A percentile compares a stretch with the other conserved stretches of the same genome.
Evolutionary conservation across 805 yeast genomes (phyloP).

Genomic region (Saccharomycopsis fermentans): DNA sequence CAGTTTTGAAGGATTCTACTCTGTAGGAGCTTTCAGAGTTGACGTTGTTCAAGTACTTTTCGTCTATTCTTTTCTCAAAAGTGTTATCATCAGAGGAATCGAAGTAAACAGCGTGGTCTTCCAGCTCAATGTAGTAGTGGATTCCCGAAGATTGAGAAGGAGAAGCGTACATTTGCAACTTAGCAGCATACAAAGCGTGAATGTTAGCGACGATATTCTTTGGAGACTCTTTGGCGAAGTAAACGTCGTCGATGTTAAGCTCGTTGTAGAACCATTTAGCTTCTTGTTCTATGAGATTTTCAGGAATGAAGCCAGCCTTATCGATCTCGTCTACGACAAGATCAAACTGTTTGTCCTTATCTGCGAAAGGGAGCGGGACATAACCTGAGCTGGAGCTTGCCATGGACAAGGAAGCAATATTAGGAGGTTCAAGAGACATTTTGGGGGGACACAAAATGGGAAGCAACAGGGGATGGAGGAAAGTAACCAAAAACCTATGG

Average conservation of each 20-base stretch:
- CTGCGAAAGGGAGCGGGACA: slow-evolving; percentile 64
- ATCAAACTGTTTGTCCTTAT: slow-evolving; percentile 72
- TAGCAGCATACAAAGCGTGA: slow-evolving; percentile 84
- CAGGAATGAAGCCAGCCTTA: slow-evolving; percentile 83
- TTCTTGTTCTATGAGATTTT: slow-evolving; percentile 72
- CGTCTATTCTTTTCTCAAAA: slow-evolving; percentile 74
- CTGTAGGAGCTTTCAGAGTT: slow-evolving; percentile 44
- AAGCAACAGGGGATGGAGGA: too few relatives aligned
- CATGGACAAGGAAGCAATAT: slow-evolving; percentile 16
- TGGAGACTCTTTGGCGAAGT: slow-evolving; percentile 78
- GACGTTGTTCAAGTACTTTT: slow-evolving; percentile 51
- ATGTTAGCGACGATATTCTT: slow-evolving; percentile 75
- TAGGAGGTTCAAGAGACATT: slow-evolving; percentile 8
- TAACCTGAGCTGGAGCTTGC: slow-evolving; percentile 42
- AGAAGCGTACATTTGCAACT: slow-evolving; percentile 75
- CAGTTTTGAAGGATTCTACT: slow-evolving; percentile 58
- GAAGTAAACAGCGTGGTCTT: slow-evolving; percentile 85
- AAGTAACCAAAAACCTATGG: too few relatives aligned
- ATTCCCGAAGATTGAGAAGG: slow-evolving; percentile 50
- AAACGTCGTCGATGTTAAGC: slow-evolving; percentile 86
- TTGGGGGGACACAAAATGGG: too few relatives aligned
- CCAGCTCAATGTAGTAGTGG: slow-evolving; percentile 68
- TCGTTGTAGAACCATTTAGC: slow-evolving; percentile 81
- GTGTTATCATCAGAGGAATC: slow-evolving; percentile 55
- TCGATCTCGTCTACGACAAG: slow-evolving; percentile 75